Evolutionary conservation across 2,329 filamentous ascomycete species (phyloP).

Genomic region (Stemphylium beticola): DNA sequence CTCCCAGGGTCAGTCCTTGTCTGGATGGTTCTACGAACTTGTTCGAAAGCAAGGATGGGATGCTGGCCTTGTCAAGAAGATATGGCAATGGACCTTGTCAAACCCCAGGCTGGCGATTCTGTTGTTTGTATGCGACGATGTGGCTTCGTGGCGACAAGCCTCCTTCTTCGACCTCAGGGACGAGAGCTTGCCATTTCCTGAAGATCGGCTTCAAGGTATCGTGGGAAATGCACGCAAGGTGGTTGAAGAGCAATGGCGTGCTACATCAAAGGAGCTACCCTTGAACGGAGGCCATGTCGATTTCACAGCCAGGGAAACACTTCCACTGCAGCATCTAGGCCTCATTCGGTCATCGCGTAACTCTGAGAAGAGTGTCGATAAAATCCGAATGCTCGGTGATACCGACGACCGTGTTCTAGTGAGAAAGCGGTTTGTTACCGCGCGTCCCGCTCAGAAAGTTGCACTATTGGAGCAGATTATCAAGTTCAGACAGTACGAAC

Average conservation of each 20-base stretch:
- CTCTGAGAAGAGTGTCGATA: constrained; percentile 46
- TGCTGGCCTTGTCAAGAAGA: constrained; percentile 40
- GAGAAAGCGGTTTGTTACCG: constrained; percentile 47
- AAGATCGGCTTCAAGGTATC: constrained; percentile 47
- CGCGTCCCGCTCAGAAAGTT: constrained; percentile 45
- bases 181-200: constrained; percentile 46
- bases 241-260: constrained; percentile 50
- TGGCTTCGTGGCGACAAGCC: constrained; percentile 47
- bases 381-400: constrained; percentile 43
- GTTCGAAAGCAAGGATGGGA: constrained; percentile 47
- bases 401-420: constrained; percentile 44
- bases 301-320: constrained; percentile 44
- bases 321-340: constrained; percentile 45
- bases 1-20: constrained; percentile 46
- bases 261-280: constrained; percentile 48
- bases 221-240: constrained; percentile 47
- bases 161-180: constrained; percentile 49
- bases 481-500: constrained; percentile 47
- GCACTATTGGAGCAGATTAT: constrained; percentile 46
- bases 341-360: constrained; percentile 40
- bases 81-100: constrained; percentile 50
- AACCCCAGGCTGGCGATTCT: constrained; percentile 49
- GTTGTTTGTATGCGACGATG: constrained; percentile 48
- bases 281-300: constrained; percentile 48
- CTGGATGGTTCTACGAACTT: constrained; percentile 46